Conservation (phyloP, 768 basidiomycete genomes). For the Lactarius pseudohatsudake region DNA sequence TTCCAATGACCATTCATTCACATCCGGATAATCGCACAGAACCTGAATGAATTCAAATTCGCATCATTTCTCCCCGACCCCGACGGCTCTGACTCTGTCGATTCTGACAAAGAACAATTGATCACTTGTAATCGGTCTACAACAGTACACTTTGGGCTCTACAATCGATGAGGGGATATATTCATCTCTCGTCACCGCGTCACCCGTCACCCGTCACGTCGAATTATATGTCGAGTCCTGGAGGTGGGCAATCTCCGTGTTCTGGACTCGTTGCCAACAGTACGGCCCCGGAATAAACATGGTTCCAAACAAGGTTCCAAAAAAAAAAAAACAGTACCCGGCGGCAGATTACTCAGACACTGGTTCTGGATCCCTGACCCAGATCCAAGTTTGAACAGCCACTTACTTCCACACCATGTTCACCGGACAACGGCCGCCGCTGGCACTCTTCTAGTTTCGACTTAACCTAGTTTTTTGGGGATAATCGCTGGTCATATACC, state of each 20-base stretch:
- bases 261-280: not conserved
- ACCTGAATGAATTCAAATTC: not conserved
- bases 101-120: not conserved
- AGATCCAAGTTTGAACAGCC: not conserved
- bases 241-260: not conserved
- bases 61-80: not conserved
- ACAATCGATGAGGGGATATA: not conserved
- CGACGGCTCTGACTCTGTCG: not conserved
- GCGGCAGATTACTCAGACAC: not conserved
- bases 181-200: not conserved
- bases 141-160: not conserved
- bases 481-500: not conserved
- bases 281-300: too few species aligned
- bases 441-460: not conserved
- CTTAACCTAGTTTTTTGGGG: not conserved
- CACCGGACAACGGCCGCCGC: not conserved
- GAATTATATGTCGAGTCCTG: not conserved
- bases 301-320: too few species aligned
- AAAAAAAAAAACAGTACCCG: too few species aligned
- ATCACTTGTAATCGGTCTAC: not conserved
- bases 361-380: not conserved
- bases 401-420: not conserved
- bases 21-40: not conserved
- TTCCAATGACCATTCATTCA: not conserved
- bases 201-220: not conserved